Evolutionary conservation across 495 filamentous ascomycete species (phyloP).

Genomic region (Penicillium ucsense): DNA sequence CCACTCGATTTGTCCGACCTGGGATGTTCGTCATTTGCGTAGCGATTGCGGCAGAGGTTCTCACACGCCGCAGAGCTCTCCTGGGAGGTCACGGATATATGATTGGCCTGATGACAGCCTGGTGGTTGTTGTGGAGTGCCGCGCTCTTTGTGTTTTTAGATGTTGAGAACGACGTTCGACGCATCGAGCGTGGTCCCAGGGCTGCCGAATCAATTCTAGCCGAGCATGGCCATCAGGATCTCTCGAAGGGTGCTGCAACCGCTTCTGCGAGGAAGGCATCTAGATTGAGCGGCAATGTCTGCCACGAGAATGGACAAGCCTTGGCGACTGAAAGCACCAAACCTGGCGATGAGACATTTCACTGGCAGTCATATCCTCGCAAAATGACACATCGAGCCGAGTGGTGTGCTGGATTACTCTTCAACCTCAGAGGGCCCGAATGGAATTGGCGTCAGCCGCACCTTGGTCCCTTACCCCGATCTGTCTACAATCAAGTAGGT

Average conservation of each 20-base stretch:
- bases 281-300: no score
- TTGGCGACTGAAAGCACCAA: neutral
- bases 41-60: slow-evolving; percentile 28
- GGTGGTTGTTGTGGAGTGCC: slow-evolving; percentile 56
- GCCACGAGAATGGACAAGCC: neutral
- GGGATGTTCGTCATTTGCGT: slow-evolving; percentile 45
- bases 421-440: slow-evolving; percentile 62
- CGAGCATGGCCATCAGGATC: neutral
- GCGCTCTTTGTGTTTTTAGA: slow-evolving; percentile 54
- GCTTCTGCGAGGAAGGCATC: no score
- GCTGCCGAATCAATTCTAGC: neutral
- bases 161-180: slow-evolving; percentile 54
- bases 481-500: slow-evolving; percentile 33
- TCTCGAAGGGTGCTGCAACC: neutral
- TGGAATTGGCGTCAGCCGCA: slow-evolving; percentile 65
- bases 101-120: slow-evolving; percentile 55
- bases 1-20: slow-evolving; percentile 33
- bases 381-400: slow-evolving; percentile 52
- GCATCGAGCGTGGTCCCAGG: slow-evolving; percentile 41
- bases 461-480: slow-evolving; percentile 47
- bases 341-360: slow-evolving; percentile 3
- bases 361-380: slow-evolving; percentile 68
- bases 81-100: slow-evolving; percentile 55
- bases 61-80: slow-evolving; percentile 37
- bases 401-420: slow-evolving; percentile 61